phyloP scores from a whole-genome alignment of 106 monocot species.

The Dactylorhiza incarnata region DNA sequence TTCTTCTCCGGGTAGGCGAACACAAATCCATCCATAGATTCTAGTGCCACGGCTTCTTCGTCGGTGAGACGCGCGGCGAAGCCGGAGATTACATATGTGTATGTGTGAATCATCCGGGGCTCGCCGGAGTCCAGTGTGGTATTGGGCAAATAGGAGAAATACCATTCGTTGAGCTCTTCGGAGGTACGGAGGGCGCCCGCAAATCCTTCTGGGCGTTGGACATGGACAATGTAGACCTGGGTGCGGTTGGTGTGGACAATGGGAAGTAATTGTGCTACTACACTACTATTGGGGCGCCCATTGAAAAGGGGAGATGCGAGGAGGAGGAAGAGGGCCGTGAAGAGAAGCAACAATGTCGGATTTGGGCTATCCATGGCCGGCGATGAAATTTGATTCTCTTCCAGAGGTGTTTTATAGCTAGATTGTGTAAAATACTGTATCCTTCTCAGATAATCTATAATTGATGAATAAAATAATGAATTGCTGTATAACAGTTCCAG shows the following conservation, averaged over 20 bases:
- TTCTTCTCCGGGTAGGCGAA: neutral
- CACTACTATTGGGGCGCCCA: too few relatives aligned
- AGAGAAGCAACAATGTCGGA: too few relatives aligned
- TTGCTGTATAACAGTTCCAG: too few relatives aligned
- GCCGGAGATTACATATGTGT: constrained; percentile 11
- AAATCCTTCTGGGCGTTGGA: neutral
- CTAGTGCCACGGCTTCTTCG: neutral
- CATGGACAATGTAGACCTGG: constrained; percentile 8
- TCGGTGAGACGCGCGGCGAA: constrained; percentile 20
- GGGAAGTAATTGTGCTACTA: too few relatives aligned
- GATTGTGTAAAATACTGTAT: too few relatives aligned
- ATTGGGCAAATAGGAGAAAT: constrained; percentile 6
- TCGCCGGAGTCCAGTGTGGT: neutral
- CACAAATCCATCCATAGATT: constrained; percentile 7
- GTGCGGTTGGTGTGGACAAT: neutral
- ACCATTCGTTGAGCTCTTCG: neutral
- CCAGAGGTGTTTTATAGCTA: too few relatives aligned
- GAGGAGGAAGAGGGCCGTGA: too few relatives aligned
- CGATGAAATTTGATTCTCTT: too few relatives aligned
- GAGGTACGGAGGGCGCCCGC: neutral
- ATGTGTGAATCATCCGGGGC: constrained; percentile 10
- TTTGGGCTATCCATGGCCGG: too few relatives aligned
- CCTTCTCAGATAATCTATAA: too few relatives aligned
- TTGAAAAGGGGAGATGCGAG: too few relatives aligned
- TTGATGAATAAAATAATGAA: too few relatives aligned